Percentiles rank a stretch among this genome's conserved stretches.
Evolutionary conservation across 75 land plant genomes (phyloP).

Genomic region (Pinus albicaulis): DNA sequence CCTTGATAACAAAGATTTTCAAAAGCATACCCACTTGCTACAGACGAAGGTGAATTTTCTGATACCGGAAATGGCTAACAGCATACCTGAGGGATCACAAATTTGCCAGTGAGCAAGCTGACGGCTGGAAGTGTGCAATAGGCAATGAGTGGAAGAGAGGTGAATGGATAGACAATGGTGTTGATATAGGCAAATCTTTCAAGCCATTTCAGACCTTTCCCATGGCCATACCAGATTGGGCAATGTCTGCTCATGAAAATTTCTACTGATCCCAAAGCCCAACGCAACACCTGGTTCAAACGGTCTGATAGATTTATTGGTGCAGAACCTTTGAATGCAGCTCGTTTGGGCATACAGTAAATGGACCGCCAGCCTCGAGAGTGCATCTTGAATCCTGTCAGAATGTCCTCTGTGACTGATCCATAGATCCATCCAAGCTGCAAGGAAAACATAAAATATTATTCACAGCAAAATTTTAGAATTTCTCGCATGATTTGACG

Average conservation of each 20-base stretch:
- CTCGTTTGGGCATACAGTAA: constrained; percentile 82
- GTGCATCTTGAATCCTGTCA: constrained; percentile 91
- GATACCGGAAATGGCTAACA: background rate
- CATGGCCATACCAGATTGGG: constrained; percentile 70
- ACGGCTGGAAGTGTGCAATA: constrained; percentile 92
- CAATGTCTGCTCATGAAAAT: constrained; percentile 79
- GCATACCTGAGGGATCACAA: constrained; percentile 88
- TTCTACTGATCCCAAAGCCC: constrained; percentile 90
- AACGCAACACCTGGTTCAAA: constrained; percentile 78
- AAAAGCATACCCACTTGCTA: background rate
- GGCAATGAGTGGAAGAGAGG: constrained; percentile 84
- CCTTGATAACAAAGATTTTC: background rate
- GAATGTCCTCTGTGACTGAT: constrained; percentile 81
- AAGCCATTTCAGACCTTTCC: constrained; percentile 82
- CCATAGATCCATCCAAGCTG: constrained; percentile 94
- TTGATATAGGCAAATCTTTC: constrained; percentile 90
- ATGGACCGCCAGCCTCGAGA: constrained; percentile 82
- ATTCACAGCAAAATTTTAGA: background rate
- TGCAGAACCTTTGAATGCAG: constrained; percentile 88
- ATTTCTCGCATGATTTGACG: background rate
- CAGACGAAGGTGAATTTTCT: background rate
- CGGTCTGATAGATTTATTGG: constrained; percentile 86
- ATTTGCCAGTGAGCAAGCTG: constrained; percentile 90
- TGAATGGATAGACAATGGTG: constrained; percentile 91
- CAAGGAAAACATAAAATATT: constrained; percentile 4